Base-by-base conservation (phyloP, 192 early-diverging fungal species). In the Backusella psychrophila region DNA sequence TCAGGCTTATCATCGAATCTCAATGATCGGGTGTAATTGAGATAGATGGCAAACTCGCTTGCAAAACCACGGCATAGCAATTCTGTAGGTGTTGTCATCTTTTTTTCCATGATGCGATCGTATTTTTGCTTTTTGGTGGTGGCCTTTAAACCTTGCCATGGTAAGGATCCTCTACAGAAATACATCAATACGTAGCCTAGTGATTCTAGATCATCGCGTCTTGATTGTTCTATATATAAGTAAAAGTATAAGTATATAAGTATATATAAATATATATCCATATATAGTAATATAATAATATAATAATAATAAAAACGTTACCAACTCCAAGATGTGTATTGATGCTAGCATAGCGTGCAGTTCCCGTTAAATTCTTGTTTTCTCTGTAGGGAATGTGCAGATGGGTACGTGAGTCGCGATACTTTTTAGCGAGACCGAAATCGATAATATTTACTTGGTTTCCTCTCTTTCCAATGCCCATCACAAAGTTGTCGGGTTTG, bases 1-100 rank as follows among this genome's bases (percentile, higher is more conserved):
- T 97, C 96, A 31, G 95, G 96, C 82, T 95, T 95, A 82, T 97
- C 95, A 81, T 97, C 95, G 74, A 96, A 96, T 52, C 94, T 91
- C 74, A 95, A 84, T 19, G 87, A 89, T 42, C 94, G 91, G 56
- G 90, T 88, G 77, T 95, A 96, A 80, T 95, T 95, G 74, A 96
- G 84, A 77, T 95, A 96, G 52, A 94, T 90, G 15, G 91, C 91
- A 84, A 96, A 95, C 82, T 96, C 95, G 78, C 87, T 88, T 17
- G 94, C 93, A 72, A 91, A 92, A 1, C 92, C 89, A 65, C 92
- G 92, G 82, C 94, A 95, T 17, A 96, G 85, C 76, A 91, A 84
- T 77, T 94, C 95, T 9, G 94, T 91, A 26, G 90, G 89, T n/a
- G 94, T 95, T 15, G 90, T 94, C 91, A 95, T 94, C 88, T 96